These are phyloP conservation scores for Shiraia bambusicola DNA, from an alignment of 2,329 filamentous ascomycete genomes.

Conservation along the genomic window DNA sequence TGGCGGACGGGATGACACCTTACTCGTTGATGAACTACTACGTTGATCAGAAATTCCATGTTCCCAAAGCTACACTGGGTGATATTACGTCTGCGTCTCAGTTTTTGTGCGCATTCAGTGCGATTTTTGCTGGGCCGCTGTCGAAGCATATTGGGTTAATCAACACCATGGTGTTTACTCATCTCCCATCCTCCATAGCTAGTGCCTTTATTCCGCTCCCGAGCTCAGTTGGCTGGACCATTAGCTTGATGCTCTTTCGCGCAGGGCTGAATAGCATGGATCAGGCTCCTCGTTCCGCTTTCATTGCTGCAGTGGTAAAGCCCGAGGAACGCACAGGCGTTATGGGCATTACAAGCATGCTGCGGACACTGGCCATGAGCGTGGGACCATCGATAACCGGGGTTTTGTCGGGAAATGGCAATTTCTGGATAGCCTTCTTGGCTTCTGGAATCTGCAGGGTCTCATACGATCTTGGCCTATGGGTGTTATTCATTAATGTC, in stretches of 20 bases:
- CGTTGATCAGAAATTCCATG: conserved; percentile 39
- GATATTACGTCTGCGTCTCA: conserved; percentile 55
- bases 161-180: conserved; percentile 54
- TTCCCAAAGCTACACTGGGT: conserved; percentile 57
- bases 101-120: conserved; percentile 56
- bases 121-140: conserved; percentile 60
- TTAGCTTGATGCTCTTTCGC: conserved; percentile 59
- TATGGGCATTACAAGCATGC: conserved; percentile 67
- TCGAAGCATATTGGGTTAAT: conserved; percentile 61
- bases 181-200: conserved; percentile 63
- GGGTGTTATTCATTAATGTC: conserved; percentile 42
- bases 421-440: conserved; percentile 44
- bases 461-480: conserved; percentile 42
- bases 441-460: conserved; percentile 40
- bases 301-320: conserved; percentile 67
- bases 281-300: conserved; percentile 65
- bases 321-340: conserved; percentile 67
- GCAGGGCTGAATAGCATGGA: conserved; percentile 69
- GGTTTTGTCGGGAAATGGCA: conserved; percentile 34
- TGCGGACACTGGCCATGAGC: conserved; percentile 62
- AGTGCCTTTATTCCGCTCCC: conserved; percentile 59
- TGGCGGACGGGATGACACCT: conserved; percentile 62
- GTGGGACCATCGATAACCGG: conserved; percentile 44
- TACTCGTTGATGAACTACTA: conserved; percentile 43
- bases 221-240: conserved; percentile 53